phyloP scores from a whole-genome alignment of 2,329 filamentous ascomycete species.

The Claviceps humidiphila region DNA sequence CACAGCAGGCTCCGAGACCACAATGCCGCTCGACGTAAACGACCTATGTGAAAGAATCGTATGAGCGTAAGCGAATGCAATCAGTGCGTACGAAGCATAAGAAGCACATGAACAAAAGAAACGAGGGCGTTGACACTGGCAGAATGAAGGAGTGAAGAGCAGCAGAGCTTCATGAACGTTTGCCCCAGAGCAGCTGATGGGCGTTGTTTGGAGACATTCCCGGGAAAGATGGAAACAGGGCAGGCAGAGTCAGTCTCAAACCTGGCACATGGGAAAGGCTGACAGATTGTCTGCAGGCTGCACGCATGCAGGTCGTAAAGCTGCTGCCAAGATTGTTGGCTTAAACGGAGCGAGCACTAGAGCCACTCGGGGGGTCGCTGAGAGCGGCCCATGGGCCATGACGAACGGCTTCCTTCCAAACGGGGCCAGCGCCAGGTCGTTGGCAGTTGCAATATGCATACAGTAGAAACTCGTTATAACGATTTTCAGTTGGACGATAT shows the following conservation, averaged over 20 bases:
- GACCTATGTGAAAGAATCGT: neutral
- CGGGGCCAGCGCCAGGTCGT: no score
- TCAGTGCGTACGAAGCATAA: neutral
- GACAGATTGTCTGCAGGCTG: neutral
- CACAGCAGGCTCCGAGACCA: neutral
- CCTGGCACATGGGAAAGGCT: neutral
- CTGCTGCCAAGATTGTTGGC: neutral
- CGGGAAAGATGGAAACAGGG: neutral
- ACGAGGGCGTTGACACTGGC: neutral
- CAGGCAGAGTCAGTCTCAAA: neutral
- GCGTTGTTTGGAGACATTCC: neutral
- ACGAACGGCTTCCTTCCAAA: no score
- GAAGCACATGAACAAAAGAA: neutral
- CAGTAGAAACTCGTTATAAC: no score
- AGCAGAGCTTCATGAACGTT: neutral
- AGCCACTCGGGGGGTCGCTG: neutral
- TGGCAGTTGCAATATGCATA: no score
- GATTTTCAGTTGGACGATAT: no score
- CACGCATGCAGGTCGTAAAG: slow-evolving; percentile 2
- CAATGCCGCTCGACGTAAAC: neutral
- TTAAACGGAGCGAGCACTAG: neutral
- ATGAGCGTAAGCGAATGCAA: neutral
- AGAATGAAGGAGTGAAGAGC: neutral
- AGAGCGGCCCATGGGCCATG: no score
- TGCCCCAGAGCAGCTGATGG: neutral